Conservation (phyloP, 768 basidiomycete genomes). For the Tricholoma bakamatsutake region DNA sequence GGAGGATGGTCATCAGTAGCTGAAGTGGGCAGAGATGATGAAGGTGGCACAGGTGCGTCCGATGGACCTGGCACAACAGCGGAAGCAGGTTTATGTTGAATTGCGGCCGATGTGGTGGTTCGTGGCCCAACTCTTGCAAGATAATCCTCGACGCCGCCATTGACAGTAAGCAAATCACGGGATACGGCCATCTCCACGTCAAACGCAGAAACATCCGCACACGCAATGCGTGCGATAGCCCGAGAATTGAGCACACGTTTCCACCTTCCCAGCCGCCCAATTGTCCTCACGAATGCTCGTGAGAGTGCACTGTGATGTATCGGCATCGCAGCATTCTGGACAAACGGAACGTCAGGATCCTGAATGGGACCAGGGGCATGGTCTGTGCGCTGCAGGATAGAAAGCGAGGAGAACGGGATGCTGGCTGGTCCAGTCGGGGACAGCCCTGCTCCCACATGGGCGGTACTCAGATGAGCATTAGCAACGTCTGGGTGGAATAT, state of each 20-base stretch:
- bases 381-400: conserved; percentile 60
- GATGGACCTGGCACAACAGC: neutral
- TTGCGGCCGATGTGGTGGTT: neutral
- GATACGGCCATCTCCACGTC: conserved; percentile 60
- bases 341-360: conserved; percentile 24
- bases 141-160: conserved; percentile 63
- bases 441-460: conserved; percentile 31
- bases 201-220: conserved; percentile 58
- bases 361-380: conserved; percentile 27
- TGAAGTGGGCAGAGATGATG: neutral
- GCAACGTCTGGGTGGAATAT: conserved; percentile 38
- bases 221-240: conserved; percentile 25
- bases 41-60: neutral
- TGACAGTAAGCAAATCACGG: conserved; percentile 54
- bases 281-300: conserved; percentile 73
- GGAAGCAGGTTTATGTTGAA: neutral
- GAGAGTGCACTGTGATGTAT: conserved; percentile 62
- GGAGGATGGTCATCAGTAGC: neutral
- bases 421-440: conserved; percentile 38
- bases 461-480: conserved; percentile 41
- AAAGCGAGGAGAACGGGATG: conserved; percentile 49
- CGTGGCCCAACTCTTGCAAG: conserved; percentile 46
- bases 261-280: conserved; percentile 79
- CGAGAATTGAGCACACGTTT: conserved; percentile 65
- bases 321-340: conserved; percentile 41